Conservation (phyloP, 768 basidiomycete species). For the Xerocomus brunneocitrinus region DNA sequence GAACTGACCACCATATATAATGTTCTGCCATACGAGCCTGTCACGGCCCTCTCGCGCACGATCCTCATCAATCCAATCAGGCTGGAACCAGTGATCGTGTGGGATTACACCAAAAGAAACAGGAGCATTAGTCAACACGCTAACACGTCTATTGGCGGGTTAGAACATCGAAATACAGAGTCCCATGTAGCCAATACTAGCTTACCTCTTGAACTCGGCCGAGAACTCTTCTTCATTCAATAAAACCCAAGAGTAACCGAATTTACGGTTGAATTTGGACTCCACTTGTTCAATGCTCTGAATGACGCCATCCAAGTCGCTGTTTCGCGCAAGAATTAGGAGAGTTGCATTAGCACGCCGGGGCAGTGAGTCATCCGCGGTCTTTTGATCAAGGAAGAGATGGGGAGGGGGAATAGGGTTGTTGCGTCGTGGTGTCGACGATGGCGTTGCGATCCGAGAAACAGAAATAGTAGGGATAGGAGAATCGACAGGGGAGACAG, state of each 20-base stretch:
- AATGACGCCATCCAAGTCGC: slow-evolving; percentile 42
- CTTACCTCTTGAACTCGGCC: slow-evolving; percentile 46
- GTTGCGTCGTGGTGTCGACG: background rate
- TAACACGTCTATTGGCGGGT: slow-evolving; percentile 30
- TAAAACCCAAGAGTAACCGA: slow-evolving; percentile 59
- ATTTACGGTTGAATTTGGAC: slow-evolving; percentile 53
- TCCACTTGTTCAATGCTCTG: slow-evolving; percentile 53
- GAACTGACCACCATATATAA: slow-evolving; percentile 47
- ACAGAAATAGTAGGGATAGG: background rate
- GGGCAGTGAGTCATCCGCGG: background rate
- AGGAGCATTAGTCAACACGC: slow-evolving; percentile 37
- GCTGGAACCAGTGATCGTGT: slow-evolving; percentile 63
- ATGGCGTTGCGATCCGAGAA: background rate
- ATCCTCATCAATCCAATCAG: slow-evolving; percentile 68
- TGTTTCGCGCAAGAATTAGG: slow-evolving; percentile 50
- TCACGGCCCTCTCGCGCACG: slow-evolving; percentile 49
- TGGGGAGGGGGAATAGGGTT: slow-evolving; percentile 1
- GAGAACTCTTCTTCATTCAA: slow-evolving; percentile 59
- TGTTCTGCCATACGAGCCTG: slow-evolving; percentile 44
- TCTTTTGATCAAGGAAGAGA: slow-evolving; percentile 1
- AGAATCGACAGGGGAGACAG: background rate
- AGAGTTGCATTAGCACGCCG: slow-evolving; percentile 55
- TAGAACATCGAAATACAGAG: background rate
- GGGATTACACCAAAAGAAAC: slow-evolving; percentile 57
- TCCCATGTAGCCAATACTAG: background rate